Conservation (phyloP, 2,329 filamentous ascomycete genomes). For the Fusarium fujikuroi region DNA sequence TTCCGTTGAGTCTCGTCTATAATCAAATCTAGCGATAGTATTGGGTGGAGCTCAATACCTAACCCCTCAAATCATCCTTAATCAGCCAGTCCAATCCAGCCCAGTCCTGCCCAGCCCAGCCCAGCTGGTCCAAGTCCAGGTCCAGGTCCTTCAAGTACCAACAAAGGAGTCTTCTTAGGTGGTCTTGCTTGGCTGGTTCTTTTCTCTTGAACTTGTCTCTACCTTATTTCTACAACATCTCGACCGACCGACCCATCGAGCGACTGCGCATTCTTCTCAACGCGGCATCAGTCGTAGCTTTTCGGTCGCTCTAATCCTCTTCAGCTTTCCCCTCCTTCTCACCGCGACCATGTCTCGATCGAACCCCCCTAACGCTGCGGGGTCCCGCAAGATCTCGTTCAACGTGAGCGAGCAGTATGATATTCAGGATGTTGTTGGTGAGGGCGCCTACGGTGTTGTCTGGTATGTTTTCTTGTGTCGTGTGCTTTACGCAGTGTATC, state of each 20-base stretch:
- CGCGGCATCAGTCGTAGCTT: constrained; percentile 5
- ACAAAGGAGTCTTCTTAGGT: constrained; percentile 39
- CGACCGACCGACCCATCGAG: constrained; percentile 24
- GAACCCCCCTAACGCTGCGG: constrained; percentile 66
- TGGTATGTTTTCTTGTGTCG: constrained; percentile 71
- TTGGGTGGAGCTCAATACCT: constrained; percentile 36
- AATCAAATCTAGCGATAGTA: constrained; percentile 25
- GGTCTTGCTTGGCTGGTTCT: constrained; percentile 34
- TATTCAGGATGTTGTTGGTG: constrained; percentile 98
- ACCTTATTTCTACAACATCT: constrained; percentile 20
- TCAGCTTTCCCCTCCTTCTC: constrained; percentile 6
- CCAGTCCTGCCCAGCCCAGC: not conserved
- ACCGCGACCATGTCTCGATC: constrained; percentile 61
- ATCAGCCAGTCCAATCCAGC: constrained; percentile 16
- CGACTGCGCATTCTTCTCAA: constrained; percentile 16
- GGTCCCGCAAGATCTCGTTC: constrained; percentile 96
- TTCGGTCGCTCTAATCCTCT: not conserved
- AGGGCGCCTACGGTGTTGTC: constrained; percentile 97
- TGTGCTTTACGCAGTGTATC: not conserved
- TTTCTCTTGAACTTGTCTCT: constrained; percentile 33
- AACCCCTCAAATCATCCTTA: constrained; percentile 37
- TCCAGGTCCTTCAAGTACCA: constrained; percentile 10
- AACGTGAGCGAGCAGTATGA: constrained; percentile 99
- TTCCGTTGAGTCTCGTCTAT: constrained; percentile 4
- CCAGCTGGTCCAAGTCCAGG: not conserved